Base-by-base conservation (phyloP, 495 filamentous ascomycete genomes). In the Xylaria longipes region DNA sequence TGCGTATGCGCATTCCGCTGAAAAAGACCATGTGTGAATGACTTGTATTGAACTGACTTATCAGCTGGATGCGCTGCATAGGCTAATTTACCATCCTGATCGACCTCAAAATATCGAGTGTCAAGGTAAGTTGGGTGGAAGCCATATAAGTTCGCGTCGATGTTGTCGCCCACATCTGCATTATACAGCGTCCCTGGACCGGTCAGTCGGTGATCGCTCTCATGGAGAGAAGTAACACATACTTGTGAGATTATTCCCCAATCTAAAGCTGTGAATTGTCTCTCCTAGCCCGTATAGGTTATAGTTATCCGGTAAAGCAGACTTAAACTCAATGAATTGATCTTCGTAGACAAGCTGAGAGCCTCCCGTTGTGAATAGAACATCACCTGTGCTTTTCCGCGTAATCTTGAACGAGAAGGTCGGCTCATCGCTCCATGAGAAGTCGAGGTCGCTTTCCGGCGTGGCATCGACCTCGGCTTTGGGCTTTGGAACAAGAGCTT, bases 271-370 rank as follows among this genome's bases (percentile, higher is more conserved):
- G 71, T 95, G 93, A 9, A 89, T 91, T 58, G 92, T 89, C 79
- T 97, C 94, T 17, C 94, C 94, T 11, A 97, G 83, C 4, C 94
- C 94, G 74, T 97, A 97, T 8, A 97, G 80, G 71, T 93, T 90
- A 15, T 94, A 93, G 60, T 90, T 84, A 31, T 90, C 83, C 1
- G 92, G 94, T 8, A 96, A 83, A 70, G 85, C 81, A 9, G 92
- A 94, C 17, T 85, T 87, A 43, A 97, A 87, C 17, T 92, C 90
- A 54, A 96, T 82, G 76, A 94, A 97, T 80, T 97, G 94, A 52
- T 88, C 86, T 78, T 97, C 91, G 73, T 92, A 97, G 22, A 97
- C 83, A 25, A 97, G 83, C 22, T 84, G 76, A 11, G 83, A 86
- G 0, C 86, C 91, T n/a, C 88, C 82, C 3, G 93, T 94, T 35